Evolutionary conservation across 345 rosid genomes (phyloP).

Genomic region (Populus simonii): DNA sequence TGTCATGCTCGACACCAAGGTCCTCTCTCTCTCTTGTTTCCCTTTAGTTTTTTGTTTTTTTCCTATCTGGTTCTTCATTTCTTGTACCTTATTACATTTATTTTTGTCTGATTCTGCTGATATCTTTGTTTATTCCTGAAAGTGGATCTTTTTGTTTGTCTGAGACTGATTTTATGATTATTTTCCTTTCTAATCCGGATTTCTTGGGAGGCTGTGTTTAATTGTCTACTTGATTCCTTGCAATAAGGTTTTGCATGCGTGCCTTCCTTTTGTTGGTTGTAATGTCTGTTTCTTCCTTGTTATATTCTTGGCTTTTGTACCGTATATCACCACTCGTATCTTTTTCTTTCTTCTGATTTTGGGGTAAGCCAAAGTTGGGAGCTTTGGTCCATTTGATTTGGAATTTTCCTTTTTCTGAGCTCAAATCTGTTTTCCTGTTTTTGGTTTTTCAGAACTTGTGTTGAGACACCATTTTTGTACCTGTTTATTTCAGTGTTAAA

Average conservation of each 20-base stretch:
- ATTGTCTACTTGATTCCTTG: neutral
- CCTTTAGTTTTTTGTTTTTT: neutral
- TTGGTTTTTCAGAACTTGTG: neutral
- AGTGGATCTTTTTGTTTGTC: neutral
- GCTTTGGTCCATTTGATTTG: neutral
- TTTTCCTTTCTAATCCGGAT: neutral
- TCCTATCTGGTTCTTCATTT: neutral
- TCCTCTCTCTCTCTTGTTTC: neutral
- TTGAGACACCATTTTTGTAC: neutral
- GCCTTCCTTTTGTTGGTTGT: neutral
- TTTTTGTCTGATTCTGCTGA: neutral
- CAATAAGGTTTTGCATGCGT: neutral
- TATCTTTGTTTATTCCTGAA: neutral
- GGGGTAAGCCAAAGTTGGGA: neutral
- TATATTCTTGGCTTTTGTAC: neutral
- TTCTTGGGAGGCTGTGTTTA: neutral
- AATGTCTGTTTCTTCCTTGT: neutral
- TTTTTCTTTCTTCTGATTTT: neutral
- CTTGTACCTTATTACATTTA: neutral
- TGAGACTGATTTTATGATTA: neutral
- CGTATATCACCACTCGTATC: neutral
- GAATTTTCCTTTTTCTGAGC: neutral
- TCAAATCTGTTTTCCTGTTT: neutral
- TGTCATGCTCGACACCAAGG: slow-evolving; percentile 99
- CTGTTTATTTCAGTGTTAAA: neutral